phyloP scores from a whole-genome alignment of 345 rosid genomes.

The Ricinus communis region DNA sequence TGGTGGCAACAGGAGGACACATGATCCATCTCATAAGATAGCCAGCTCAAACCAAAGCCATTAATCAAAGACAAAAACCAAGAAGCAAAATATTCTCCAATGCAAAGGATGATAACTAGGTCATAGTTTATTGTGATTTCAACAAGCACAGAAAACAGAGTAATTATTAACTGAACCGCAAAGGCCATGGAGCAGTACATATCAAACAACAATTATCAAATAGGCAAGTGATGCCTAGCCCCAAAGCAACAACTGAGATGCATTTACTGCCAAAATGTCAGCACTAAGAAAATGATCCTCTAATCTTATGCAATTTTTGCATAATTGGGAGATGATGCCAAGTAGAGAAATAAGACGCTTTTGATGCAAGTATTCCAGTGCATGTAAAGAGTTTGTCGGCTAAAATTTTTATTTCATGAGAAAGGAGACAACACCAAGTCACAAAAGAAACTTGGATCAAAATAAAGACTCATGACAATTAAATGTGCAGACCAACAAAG shows the following conservation, averaged over 20 bases:
- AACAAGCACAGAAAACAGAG: background rate
- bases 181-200: background rate
- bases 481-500: background rate
- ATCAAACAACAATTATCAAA: background rate
- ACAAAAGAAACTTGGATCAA: conserved; percentile 9
- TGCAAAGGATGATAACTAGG: background rate
- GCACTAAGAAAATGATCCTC: background rate
- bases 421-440: conserved; percentile 2
- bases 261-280: background rate
- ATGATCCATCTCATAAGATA: too few relatives aligned
- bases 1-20: too few relatives aligned
- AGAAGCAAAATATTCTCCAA: background rate
- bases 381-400: background rate
- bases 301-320: background rate
- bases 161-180: background rate
- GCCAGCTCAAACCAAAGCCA: too few relatives aligned
- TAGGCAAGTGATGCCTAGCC: background rate
- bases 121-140: background rate
- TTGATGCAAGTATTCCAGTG: background rate
- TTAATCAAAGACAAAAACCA: too few relatives aligned
- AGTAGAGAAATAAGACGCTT: background rate
- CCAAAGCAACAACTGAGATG: background rate
- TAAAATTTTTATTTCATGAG: conserved; percentile 14
- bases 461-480: conserved; percentile 1
- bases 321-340: background rate